Evolutionary conservation across 768 basidiomycete genomes (phyloP).

Genomic region (Psilocybe cyanescens): DNA sequence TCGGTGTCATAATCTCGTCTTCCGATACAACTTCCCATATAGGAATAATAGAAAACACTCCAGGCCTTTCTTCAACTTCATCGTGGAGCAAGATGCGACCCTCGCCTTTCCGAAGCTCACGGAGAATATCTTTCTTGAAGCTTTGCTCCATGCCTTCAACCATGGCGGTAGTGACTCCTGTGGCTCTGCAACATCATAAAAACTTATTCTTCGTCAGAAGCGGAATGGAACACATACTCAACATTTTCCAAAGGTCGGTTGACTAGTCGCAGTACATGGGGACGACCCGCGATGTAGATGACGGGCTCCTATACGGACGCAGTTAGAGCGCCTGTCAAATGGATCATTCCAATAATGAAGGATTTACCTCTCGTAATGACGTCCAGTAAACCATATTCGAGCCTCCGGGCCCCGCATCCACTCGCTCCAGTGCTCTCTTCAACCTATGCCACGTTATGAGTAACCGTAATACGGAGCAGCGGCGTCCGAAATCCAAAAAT

Average conservation of each 20-base stretch:
- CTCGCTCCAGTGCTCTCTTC: slow-evolving; percentile 74
- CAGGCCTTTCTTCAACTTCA: slow-evolving; percentile 92
- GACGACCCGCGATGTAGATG: slow-evolving; percentile 82
- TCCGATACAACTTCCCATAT: slow-evolving; percentile 91
- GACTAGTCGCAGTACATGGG: slow-evolving; percentile 88
- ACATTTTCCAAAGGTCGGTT: slow-evolving; percentile 93
- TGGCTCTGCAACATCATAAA: slow-evolving; percentile 60
- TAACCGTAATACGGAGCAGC: background rate
- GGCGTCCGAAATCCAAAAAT: background rate
- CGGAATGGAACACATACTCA: slow-evolving; percentile 59
- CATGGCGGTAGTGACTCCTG: slow-evolving; percentile 87
- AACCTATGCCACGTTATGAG: slow-evolving; percentile 47
- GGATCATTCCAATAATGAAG: background rate
- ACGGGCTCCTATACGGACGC: slow-evolving; percentile 76
- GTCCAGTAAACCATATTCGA: slow-evolving; percentile 87
- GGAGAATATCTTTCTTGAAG: slow-evolving; percentile 87
- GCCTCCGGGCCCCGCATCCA: slow-evolving; percentile 83
- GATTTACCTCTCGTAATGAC: slow-evolving; percentile 82
- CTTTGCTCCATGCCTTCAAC: slow-evolving; percentile 91
- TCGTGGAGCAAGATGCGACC: slow-evolving; percentile 93
- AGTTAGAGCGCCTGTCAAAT: background rate
- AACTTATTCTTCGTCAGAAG: background rate
- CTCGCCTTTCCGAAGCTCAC: slow-evolving; percentile 70
- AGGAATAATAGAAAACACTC: slow-evolving; percentile 88
- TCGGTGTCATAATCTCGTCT: slow-evolving; percentile 84